Evolutionary conservation across 2,329 filamentous ascomycete species (phyloP).

Genomic region (Fusarium sp.): DNA sequence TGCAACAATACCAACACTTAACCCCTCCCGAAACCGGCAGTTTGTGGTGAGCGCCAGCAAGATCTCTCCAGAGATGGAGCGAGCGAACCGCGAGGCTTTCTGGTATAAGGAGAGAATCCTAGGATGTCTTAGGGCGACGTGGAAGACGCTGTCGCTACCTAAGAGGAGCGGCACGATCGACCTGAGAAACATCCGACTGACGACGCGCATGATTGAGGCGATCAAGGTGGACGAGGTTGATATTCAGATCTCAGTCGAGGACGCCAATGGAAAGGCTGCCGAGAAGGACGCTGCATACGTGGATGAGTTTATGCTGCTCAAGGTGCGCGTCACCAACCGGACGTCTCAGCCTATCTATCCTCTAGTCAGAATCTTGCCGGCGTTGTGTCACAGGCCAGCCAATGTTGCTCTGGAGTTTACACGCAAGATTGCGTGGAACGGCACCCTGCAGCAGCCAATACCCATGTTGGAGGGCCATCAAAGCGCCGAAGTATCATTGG

Average conservation of each 20-base stretch:
- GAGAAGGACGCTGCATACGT: slow-evolving; percentile 48
- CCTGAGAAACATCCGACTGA: slow-evolving; percentile 79
- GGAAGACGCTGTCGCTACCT: slow-evolving; percentile 69
- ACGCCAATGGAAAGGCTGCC: slow-evolving; percentile 38
- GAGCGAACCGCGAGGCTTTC: slow-evolving; percentile 83
- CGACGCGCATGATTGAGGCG: slow-evolving; percentile 82
- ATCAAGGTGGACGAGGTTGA: slow-evolving; percentile 84
- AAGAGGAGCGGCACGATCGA: slow-evolving; percentile 76
- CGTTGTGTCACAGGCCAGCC: slow-evolving; percentile 77
- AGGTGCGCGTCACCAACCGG: slow-evolving; percentile 80
- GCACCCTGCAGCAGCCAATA: slow-evolving; percentile 81
- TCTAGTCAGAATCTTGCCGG: slow-evolving; percentile 80
- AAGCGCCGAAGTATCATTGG: slow-evolving; percentile 71
- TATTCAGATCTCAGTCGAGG: slow-evolving; percentile 70
- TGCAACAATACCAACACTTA: slow-evolving; percentile 81
- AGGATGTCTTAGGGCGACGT: slow-evolving; percentile 75
- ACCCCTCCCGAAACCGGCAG: slow-evolving; percentile 86
- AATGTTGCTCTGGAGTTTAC: slow-evolving; percentile 83
- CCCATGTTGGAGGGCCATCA: slow-evolving; percentile 70
- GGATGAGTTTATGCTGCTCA: slow-evolving; percentile 74
- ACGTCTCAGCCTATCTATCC: slow-evolving; percentile 75
- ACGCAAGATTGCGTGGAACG: slow-evolving; percentile 86
- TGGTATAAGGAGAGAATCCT: slow-evolving; percentile 91
- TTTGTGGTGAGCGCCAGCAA: slow-evolving; percentile 89
- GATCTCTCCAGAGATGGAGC: slow-evolving; percentile 82